phyloP scores from a whole-genome alignment of 1,284 basidiomycete species.

The Ganoderma resinaceum region DNA sequence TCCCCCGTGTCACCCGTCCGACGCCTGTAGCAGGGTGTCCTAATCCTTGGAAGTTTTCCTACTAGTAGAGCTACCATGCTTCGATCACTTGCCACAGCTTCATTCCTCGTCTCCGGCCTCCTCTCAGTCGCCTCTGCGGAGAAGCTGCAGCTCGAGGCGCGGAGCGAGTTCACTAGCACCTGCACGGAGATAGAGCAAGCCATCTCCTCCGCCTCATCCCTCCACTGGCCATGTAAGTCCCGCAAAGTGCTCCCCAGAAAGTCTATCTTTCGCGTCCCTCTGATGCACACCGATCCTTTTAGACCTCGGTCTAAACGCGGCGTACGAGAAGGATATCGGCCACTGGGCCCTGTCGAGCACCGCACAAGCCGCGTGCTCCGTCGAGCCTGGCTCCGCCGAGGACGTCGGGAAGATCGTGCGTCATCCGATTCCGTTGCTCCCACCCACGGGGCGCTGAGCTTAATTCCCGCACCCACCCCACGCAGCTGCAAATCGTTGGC shows the following conservation, averaged over 20 bases:
- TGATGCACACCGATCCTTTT: background rate
- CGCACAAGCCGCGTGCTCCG: slow-evolving; percentile 30
- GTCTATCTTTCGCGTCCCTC: background rate
- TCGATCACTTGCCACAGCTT: slow-evolving; percentile 30
- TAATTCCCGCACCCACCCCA: background rate
- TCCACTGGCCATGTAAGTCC: slow-evolving; percentile 43
- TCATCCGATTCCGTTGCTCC: background rate
- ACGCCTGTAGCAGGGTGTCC: background rate
- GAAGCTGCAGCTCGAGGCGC: slow-evolving; percentile 3
- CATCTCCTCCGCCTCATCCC: slow-evolving; percentile 39
- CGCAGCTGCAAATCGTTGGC: slow-evolving; percentile 53
- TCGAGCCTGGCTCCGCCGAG: slow-evolving; percentile 38
- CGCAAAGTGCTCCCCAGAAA: background rate
- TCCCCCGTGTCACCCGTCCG: background rate
- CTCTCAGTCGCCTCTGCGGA: slow-evolving; percentile 9
- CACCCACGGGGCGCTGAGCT: slow-evolving; percentile 1
- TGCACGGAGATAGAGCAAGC: slow-evolving; percentile 33
- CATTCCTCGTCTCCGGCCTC: slow-evolving; percentile 18
- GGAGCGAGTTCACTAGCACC: slow-evolving; percentile 10
- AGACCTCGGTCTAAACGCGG: slow-evolving; percentile 23
- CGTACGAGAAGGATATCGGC: slow-evolving; percentile 35
- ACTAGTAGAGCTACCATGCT: slow-evolving; percentile 16
- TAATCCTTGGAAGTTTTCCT: too few species aligned
- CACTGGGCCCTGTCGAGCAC: slow-evolving; percentile 42
- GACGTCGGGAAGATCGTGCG: slow-evolving; percentile 38